phyloP scores from a whole-genome alignment of 2,329 filamentous ascomycete genomes.

The Pseudocercospora musae region DNA sequence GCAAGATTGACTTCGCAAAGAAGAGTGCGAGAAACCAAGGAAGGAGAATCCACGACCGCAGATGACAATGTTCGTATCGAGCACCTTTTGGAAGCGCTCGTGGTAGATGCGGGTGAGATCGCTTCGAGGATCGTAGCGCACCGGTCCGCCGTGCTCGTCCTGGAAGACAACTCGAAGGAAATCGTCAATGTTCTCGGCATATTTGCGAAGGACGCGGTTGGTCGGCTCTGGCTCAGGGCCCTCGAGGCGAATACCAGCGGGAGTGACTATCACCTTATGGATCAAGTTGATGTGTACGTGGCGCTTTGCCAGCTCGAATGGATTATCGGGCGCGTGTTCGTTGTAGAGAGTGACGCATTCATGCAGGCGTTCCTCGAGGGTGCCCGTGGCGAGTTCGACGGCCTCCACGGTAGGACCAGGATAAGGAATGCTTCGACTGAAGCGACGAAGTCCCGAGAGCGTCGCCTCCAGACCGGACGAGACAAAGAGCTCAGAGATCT shows the following conservation, averaged over 20 bases:
- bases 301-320: slow-evolving; percentile 34
- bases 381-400: slow-evolving; percentile 38
- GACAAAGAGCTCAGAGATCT: slow-evolving; percentile 40
- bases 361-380: slow-evolving; percentile 43
- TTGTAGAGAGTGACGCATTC: slow-evolving; percentile 42
- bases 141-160: slow-evolving; percentile 67
- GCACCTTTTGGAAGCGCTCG: slow-evolving; percentile 57
- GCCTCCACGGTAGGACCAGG: slow-evolving; percentile 53
- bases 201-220: slow-evolving; percentile 69
- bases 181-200: slow-evolving; percentile 55
- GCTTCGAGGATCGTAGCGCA: slow-evolving; percentile 55
- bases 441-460: slow-evolving; percentile 50
- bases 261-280: slow-evolving; percentile 39
- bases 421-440: slow-evolving; percentile 52
- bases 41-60: slow-evolving; percentile 63
- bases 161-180: slow-evolving; percentile 70
- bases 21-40: slow-evolving; percentile 77
- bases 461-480: slow-evolving; percentile 25
- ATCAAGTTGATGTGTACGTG: slow-evolving; percentile 36
- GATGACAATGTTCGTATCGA: slow-evolving; percentile 60
- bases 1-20: slow-evolving; percentile 65
- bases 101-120: slow-evolving; percentile 54
- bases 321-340: slow-evolving; percentile 25
- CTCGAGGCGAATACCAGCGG: slow-evolving; percentile 41
- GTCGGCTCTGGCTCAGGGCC: slow-evolving; percentile 59